Evolutionary conservation across 306 rosid species (phyloP), one percentile per base, ranked within the genome.

Genomic region (Lathyrus oleraceus): DNA sequence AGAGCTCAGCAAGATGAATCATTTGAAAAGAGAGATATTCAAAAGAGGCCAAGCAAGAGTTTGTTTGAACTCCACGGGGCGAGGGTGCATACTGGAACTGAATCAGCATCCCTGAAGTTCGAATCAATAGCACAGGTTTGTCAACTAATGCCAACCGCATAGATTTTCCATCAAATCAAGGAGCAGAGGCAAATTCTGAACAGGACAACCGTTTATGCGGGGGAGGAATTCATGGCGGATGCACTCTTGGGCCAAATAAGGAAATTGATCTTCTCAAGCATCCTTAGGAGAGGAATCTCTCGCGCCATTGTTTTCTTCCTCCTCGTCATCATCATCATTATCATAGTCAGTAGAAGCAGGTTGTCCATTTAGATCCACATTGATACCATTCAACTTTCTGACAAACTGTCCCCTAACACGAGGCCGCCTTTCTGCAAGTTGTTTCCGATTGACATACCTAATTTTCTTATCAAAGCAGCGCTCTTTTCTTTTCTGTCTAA

Each of bases 381-480:
- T 65, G 14, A 88, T 79, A 38, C 96, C 88, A 39, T 87, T 91
- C 71, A 89, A 75, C 87, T 91, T 91, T 72, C 97, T 82, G 81
- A 95, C 97, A 81, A 95, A 91, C 81, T 95, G 99, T 57, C 99
- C 99, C 45, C 92, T 86, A 5, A 95, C 88, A 15, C 99, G 96
- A 42, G 96, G 97, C 83, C 97, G 87, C 75, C 96, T 89, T 76
- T 95, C 93, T 5, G 99, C 99, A 67, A 95, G 96, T 25, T 35
- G 78, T 73, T 95, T 95, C 38, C 96, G 69, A 75, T 91, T 95
- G 57, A 85, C 95, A 59, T 95, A 95, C 76, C 99, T 82, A 57
- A 95, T 91, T 89, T 89, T 91, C 83, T 95, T 95, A 75, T 91
- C 99, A 59, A 95, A 95, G 76, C 97, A 91, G 1, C 99, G 89